phyloP scores from a whole-genome alignment of 441 rosid species.

The Gossypium laxum region DNA sequence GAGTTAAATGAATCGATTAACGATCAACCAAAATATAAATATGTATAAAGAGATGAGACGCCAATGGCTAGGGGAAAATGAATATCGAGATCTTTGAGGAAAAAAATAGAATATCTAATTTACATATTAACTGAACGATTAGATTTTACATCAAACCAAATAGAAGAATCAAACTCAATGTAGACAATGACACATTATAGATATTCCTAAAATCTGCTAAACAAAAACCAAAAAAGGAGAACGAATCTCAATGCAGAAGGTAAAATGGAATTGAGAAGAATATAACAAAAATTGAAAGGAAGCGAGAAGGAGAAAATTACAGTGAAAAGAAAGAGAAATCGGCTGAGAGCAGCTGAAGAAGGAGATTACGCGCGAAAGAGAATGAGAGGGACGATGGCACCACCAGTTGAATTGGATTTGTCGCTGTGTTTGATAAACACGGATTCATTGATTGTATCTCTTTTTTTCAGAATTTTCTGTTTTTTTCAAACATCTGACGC shows the following conservation, averaged over 20 bases:
- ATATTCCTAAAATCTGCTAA: neutral
- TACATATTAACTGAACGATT: neutral
- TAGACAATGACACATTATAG: neutral
- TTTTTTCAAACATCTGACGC: neutral
- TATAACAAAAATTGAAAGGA: neutral
- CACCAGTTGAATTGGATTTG: slow-evolving; percentile 10
- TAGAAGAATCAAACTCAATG: slow-evolving; percentile 18
- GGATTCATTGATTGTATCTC: slow-evolving; percentile 1
- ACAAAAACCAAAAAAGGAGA: neutral
- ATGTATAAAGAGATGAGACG: slow-evolving; percentile 25
- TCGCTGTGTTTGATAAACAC: slow-evolving; percentile 13
- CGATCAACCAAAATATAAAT: neutral
- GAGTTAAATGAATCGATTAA: neutral
- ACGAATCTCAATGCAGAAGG: slow-evolving; percentile 10
- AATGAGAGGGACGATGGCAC: slow-evolving; percentile 11
- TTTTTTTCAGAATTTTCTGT: neutral
- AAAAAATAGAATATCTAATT: neutral
- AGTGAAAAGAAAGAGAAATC: slow-evolving; percentile 11
- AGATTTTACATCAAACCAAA: slow-evolving; percentile 8
- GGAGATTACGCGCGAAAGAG: slow-evolving; percentile 26
- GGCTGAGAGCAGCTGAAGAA: neutral
- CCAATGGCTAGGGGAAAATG: neutral
- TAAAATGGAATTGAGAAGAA: slow-evolving; percentile 5
- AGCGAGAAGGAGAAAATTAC: neutral
- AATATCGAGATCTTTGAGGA: neutral